Percentiles rank a stretch among this genome's conserved stretches.
Evolutionary conservation across 202 grass and related monocot species (phyloP).

Genomic region (Elaeis oleifera): DNA sequence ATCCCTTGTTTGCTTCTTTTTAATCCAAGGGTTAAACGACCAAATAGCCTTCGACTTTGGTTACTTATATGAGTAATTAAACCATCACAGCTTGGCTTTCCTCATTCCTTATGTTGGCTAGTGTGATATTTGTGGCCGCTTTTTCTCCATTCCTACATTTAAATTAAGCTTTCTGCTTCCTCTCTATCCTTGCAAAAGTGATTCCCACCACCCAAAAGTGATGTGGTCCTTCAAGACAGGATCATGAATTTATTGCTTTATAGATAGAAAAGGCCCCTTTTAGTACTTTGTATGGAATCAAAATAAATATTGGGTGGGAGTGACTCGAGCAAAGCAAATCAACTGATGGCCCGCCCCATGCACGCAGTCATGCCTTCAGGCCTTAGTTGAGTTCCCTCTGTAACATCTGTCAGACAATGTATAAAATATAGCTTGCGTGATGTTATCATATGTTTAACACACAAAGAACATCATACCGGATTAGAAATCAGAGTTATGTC

Average conservation of each 20-base stretch:
- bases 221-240: slow-evolving; percentile 25
- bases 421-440: background rate
- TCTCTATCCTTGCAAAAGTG: background rate
- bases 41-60: background rate
- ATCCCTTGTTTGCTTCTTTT: slow-evolving; percentile 2
- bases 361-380: background rate
- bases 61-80: background rate
- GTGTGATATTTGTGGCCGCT: too few relatives aligned
- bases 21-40: background rate
- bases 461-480: background rate
- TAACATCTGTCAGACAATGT: slow-evolving; percentile 12
- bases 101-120: too few relatives aligned
- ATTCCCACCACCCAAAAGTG: slow-evolving; percentile 21
- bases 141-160: background rate
- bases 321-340: slow-evolving; percentile 10
- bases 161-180: background rate
- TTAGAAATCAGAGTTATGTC: background rate
- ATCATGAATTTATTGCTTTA: background rate
- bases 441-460: background rate
- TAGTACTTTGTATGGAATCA: slow-evolving; percentile 14
- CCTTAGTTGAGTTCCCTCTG: slow-evolving; percentile 25
- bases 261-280: background rate
- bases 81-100: background rate
- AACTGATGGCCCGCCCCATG: slow-evolving; percentile 15
- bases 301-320: background rate